Evolutionary conservation across 2,329 filamentous ascomycete species (phyloP).

Genomic region (Trichoderma koningiopsis): DNA sequence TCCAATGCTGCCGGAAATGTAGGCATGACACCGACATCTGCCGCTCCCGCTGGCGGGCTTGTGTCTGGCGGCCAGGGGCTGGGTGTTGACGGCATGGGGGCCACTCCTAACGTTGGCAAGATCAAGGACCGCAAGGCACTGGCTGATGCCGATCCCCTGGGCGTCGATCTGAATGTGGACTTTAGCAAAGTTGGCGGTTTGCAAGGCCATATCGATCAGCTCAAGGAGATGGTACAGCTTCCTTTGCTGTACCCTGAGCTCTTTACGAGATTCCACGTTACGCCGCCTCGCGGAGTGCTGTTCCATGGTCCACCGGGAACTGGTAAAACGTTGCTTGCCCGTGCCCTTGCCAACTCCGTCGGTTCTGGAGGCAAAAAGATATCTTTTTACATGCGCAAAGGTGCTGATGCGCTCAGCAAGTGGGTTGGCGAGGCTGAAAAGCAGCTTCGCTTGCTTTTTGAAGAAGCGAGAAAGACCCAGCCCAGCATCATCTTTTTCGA

Average conservation of each 20-base stretch:
- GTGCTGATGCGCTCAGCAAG: constrained; percentile 94
- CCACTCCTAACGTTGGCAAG: constrained; percentile 82
- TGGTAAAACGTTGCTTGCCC: constrained; percentile 94
- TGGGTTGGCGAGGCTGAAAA: constrained; percentile 99
- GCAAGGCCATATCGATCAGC: constrained; percentile 89
- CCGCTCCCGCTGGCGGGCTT: constrained; percentile 49
- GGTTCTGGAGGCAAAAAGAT: constrained; percentile 90
- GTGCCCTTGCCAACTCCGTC: constrained; percentile 88
- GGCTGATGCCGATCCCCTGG: constrained; percentile 91
- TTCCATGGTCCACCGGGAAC: constrained; percentile 98
- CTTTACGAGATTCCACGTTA: constrained; percentile 88
- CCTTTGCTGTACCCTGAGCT: constrained; percentile 94
- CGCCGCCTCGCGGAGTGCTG: constrained; percentile 88
- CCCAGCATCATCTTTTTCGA: constrained; percentile 99
- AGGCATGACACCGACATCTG: constrained; percentile 60
- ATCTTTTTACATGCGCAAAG: constrained; percentile 99
- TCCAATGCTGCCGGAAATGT: constrained; percentile 60
- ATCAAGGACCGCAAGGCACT: constrained; percentile 90
- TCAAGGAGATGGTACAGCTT: constrained; percentile 98
- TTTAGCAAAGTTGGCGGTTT: constrained; percentile 94
- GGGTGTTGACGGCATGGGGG: constrained; percentile 49
- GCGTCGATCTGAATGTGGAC: constrained; percentile 88
- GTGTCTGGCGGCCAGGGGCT: constrained; percentile 46
- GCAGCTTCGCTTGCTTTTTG: constrained; percentile 89
- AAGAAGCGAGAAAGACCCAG: constrained; percentile 92